Base-by-base conservation (phyloP, 108 stramenopile genomes). In the Nitzschia sp. region DNA sequence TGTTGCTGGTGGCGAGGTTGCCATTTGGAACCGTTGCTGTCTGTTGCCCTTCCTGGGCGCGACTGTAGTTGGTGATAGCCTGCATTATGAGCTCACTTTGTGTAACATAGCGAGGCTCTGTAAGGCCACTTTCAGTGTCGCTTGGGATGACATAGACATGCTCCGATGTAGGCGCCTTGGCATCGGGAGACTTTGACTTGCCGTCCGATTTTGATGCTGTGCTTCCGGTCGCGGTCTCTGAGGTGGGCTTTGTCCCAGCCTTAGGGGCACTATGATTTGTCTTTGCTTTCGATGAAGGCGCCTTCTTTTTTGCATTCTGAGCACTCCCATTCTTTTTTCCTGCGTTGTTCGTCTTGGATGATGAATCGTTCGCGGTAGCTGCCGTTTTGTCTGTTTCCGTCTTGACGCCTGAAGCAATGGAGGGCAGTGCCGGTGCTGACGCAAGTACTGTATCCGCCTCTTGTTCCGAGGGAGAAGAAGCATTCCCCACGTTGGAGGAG, bases 51-150 rank as follows among this genome's bases (percentile, higher is more conserved):
- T 29, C 17, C 11, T 22, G 48, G 19, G 17, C 19, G 48, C 9
- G 52, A 22, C 31, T 54, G 53, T 54, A 66, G 36, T 53, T 54
- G 16, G 22, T 36, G 45, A 66, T 66, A 17, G 47, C 66, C 30
- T 66, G 66, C 66, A 53, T 66, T 23, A 66, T 66, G 15, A 66
- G 53, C 38, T 66, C 53, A 53, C 53, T 66, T 36, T 66, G 66
- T 1, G 66, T 55, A 16, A 61, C 38, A 23, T 44, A 61, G 23
- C 60, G 60, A 41, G 60, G 60, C 38, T 27, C 60, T 31, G 1
- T 31, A 2, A 15, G 30, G 6, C 31, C 47, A 52, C 29, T 50
- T 11, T 46, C 63, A 9, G 6, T 19, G 16, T 64, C 46, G 2
- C 22, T n/a, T 15, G 63, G 48, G 3, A 52, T 28, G 2, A 64